Conservation (phyloP, 2,329 filamentous ascomycete species). For the Monilinia fructigena region DNA sequence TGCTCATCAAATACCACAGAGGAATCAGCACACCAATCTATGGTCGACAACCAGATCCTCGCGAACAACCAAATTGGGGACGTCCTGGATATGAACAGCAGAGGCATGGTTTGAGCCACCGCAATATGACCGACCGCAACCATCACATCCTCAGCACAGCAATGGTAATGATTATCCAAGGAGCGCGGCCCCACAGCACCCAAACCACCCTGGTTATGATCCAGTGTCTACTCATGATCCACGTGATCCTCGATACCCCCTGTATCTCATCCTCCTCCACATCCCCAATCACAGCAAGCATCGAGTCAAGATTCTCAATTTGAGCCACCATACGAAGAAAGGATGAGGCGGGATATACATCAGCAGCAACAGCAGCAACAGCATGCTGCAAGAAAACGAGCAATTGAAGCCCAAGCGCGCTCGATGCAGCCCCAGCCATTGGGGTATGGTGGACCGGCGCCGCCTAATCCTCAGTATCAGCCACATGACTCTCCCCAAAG, state of each 20-base stretch:
- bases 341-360: slow-evolving; percentile 40
- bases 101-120: slow-evolving; percentile 26
- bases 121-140: slow-evolving; percentile 25
- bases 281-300: slow-evolving; percentile 40
- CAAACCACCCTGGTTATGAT: slow-evolving; percentile 34
- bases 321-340: slow-evolving; percentile 34
- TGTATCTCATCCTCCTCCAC: slow-evolving; percentile 41
- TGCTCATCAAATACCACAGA: slow-evolving; percentile 34
- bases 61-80: slow-evolving; percentile 37
- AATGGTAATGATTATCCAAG: slow-evolving; percentile 36
- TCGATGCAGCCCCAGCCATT: slow-evolving; percentile 37
- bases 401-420: slow-evolving; percentile 42
- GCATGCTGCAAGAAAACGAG: slow-evolving; percentile 36
- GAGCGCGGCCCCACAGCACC: slow-evolving; percentile 34
- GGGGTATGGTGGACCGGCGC: slow-evolving; percentile 42
- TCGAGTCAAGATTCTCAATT: slow-evolving; percentile 38
- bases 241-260: slow-evolving; percentile 39
- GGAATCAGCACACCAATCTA: slow-evolving; percentile 32
- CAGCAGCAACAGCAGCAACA: slow-evolving; percentile 42
- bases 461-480: slow-evolving; percentile 43
- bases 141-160: slow-evolving; percentile 24
- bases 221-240: slow-evolving; percentile 28
- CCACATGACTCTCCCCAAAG: slow-evolving; percentile 48
- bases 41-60: slow-evolving; percentile 34
- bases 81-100: slow-evolving; percentile 34